Evolutionary conservation across 306 rosid species (phyloP), one percentile per base, ranked within the genome.

Genomic region (Cyclanthera cordifolia): DNA sequence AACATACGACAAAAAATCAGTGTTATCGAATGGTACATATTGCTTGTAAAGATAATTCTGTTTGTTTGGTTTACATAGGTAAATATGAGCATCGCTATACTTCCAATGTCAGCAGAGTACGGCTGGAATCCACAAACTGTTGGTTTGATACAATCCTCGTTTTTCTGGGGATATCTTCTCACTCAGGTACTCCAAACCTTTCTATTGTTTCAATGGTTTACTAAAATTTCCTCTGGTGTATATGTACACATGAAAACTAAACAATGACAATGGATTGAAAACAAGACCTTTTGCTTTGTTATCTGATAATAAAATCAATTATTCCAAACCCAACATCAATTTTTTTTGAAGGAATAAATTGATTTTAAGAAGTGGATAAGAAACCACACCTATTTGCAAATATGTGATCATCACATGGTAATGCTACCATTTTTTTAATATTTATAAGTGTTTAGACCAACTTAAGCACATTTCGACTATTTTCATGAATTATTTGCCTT

Each of bases 91-190:
- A 90, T 94, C 72, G 99, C 99, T 45, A 94, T 90, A 78, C 99
- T 94, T 79, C 99, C 99, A 14, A 94, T 94, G 99, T 87, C 99
- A 66, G 95, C 96, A 49, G 95, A 94, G 79, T 90, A 71, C 75
- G 77, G 85, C 43, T 94, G 99, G 99, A 90, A 78, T 81, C 90
- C 96, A 15, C 71, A 81, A 13, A 94, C 99, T 59, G 99, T 94
- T 48, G 99, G 99, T 70, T 77, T 90, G 72, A 76, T 93, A 73
- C 99, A 93, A 71, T 93, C 99, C 70, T 93, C 99, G n/a, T 93
- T 94, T 78, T 94, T 93, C 88, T 94, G 99, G 97, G 99, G 99
- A 54, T 94, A 93, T 82, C 94, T 93, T 23, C 95, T 93, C 50
- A 93, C 99, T 70, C 99, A 93, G 92, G 99, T 90, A 43, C 53